Base-by-base conservation (phyloP, 2,329 filamentous ascomycete species). In the Apiospora malaysiana region DNA sequence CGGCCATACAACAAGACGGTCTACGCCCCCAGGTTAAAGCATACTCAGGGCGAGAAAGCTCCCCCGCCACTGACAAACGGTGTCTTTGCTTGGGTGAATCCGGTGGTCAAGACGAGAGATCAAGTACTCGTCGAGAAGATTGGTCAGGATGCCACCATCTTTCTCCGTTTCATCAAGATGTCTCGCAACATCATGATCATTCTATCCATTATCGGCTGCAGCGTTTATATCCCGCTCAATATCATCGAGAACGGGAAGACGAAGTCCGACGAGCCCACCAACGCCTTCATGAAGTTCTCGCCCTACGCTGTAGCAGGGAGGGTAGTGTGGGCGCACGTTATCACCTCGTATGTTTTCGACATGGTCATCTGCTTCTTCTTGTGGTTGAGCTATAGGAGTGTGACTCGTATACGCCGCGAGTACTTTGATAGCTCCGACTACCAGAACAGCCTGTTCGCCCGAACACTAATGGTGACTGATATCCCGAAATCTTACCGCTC, bases 21-120 rank as follows among this genome's bases (percentile, higher is more conserved):
- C 67, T 99, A 99, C 82, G 95, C 96, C 4, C 96, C 96, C 56
- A 95, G 97, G 80, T 86, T 97, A 66, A 97, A 97, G 80, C 92
- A 98, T 85, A 40, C 56, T 12, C 92, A 94, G 79, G 95, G 98
- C 80, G 91, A 94, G 76, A 94, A 92, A 81, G 90, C 93, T 10
- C 96, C 95, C 23, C 96, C 96, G 14, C 90, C 92, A 0, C 87
- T 98, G 77, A 93, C 92, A 70, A 97, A 92, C 78, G 92, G 93
- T n/a, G 84, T 95, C 14, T 94, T 97, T 79, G 91, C 94, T 65
- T 99, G 96, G 96, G 81, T 97, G 40, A 85, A 86, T 27, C 95
- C 95, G 0, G 84, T 99, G 42, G 86, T 94, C 82, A 89, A 86
- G 72, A 95, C 93, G 21, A 91, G 89, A 72, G 96, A 99, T 83